Base-by-base conservation (phyloP, 2,329 filamentous ascomycete species). In the Xylaria sp. region DNA sequence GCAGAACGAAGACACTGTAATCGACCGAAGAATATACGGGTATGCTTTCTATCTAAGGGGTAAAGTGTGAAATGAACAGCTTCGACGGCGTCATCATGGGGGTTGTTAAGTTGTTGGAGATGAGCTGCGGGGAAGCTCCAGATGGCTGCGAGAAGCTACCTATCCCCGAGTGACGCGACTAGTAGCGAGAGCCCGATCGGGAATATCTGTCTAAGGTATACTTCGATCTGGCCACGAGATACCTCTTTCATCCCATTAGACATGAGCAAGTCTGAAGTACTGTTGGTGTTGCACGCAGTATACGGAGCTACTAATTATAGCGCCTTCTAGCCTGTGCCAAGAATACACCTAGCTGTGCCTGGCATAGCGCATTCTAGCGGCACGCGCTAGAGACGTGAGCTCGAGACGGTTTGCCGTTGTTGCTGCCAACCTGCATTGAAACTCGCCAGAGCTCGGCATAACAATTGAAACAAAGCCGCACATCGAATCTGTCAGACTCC, bases 91-190 rank as follows among this genome's bases (percentile, higher is more conserved):
- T 42, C 37, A 42, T 42, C 37, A 42, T 42, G 37, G 23, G 23
- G 23, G 23, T 30, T 30, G 23, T 30, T 30, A 30, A 30, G 23
- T 30, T 30, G 8, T 42, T 42, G 37, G 37, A 42, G 37, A 42
- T 10, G 37, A 42, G 8, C 9, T 10, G 37, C 37, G 37, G 37
- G 37, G 37, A 42, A 42, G 37, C 37, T 42, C 37, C 8, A 42
- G 37, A 13, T 11, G 23, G 23, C 23, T 30, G 23, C 37, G 9
- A 42, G 11, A 42, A 42, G 37, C 23, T 30, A n/a, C n/a, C n/a
- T n/a, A 42, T 9, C 37, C 11, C 8, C 37, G 9, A 13, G 37
- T 42, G 37, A 68, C 62, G 68, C 67, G 67, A 66, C 59, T 58
- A 42, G 37, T 58, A 42, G 37, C 37, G 37, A 30, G 23, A 30